Percentiles rank a stretch among this genome's conserved stretches.
phyloP scores from a whole-genome alignment of 169 alveolate genomes.

The Plasmodium falciparum region DNA sequence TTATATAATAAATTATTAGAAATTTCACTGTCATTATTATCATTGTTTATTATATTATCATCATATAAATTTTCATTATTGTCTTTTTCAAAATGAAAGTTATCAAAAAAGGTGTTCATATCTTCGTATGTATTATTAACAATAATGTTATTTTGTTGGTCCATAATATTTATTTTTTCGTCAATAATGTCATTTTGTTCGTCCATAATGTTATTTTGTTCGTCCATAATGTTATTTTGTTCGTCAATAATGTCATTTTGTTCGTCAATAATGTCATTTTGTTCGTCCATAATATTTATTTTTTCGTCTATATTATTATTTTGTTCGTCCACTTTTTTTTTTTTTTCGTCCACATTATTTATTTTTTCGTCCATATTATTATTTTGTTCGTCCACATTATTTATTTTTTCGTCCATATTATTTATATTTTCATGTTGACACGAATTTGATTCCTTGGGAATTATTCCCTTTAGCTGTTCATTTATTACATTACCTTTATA shows the following conservation, averaged over 20 bases:
- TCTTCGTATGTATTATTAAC: neutral
- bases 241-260: too few relatives aligned
- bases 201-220: neutral
- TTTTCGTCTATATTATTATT: neutral
- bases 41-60: neutral
- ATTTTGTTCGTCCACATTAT: neutral
- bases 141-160: neutral
- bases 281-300: neutral
- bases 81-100: neutral
- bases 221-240: too few relatives aligned
- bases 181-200: neutral
- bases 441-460: neutral
- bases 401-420: neutral
- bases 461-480: neutral
- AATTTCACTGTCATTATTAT: neutral
- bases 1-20: conserved; percentile 9
- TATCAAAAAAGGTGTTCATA: neutral
- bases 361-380: neutral
- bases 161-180: too few relatives aligned
- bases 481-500: conserved; percentile 30
- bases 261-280: too few relatives aligned
- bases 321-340: neutral
- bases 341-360: neutral
- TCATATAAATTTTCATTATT: neutral
- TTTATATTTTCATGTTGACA: neutral